Evolutionary conservation across 805 yeast genomes (phyloP).

Genomic region (Yamadazyma insecticola): DNA sequence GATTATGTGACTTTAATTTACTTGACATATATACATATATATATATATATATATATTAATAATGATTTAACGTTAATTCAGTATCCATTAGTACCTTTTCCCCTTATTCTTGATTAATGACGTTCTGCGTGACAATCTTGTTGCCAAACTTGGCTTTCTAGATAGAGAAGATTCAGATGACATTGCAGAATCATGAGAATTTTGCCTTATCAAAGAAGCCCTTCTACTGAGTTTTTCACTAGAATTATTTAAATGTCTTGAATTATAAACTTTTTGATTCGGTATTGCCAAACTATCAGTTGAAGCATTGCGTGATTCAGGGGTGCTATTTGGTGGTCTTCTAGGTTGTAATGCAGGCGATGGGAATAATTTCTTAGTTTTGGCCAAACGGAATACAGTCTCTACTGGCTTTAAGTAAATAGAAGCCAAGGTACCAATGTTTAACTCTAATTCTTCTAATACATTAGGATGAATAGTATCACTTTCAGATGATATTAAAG

Average conservation of each 20-base stretch:
- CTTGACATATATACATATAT: not conserved
- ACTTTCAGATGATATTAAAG: constrained; percentile 60
- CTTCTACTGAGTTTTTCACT: constrained; percentile 9
- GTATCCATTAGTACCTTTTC: not conserved
- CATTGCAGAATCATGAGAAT: constrained; percentile 17
- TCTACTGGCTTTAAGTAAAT: constrained; percentile 79
- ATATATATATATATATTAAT: constrained; percentile 1
- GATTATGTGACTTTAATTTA: not conserved
- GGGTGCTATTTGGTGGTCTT: not conserved
- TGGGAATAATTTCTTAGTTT: constrained; percentile 42
- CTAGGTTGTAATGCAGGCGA: constrained; percentile 41
- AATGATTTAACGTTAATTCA: too few species aligned
- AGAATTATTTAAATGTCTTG: constrained; percentile 7
- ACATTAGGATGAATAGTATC: constrained; percentile 66
- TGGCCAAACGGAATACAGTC: constrained; percentile 70
- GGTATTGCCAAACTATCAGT: constrained; percentile 2
- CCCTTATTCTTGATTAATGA: constrained; percentile 18
- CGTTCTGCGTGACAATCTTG: constrained; percentile 31
- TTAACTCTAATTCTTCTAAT: constrained; percentile 76
- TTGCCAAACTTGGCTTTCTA: constrained; percentile 21
- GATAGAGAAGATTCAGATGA: constrained; percentile 13
- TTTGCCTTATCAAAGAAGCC: constrained; percentile 12
- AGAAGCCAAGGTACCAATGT: constrained; percentile 78
- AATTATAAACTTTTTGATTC: constrained; percentile 5
- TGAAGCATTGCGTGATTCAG: constrained; percentile 1